These are phyloP conservation scores for Myriosclerotinia scirpicola DNA, from an alignment of 2,329 filamentous ascomycete species.

Conservation along the genomic window DNA sequence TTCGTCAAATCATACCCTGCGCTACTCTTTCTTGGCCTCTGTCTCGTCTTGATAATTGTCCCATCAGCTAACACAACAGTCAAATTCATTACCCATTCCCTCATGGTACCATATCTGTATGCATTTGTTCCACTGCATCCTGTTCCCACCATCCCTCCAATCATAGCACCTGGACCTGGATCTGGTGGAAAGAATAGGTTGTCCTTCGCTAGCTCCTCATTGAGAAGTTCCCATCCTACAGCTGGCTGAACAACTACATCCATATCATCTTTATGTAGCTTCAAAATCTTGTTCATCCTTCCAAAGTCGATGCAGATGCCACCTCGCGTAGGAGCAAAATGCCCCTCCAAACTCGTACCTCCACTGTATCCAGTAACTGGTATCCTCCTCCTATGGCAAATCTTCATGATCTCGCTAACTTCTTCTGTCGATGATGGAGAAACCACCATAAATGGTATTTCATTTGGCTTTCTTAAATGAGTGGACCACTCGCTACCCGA, in stretches of 20 bases:
- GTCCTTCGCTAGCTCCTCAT: constrained; percentile 70
- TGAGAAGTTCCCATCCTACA: constrained; percentile 82
- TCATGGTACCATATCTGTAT: constrained; percentile 92
- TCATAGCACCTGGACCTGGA: constrained; percentile 87
- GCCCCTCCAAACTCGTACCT: constrained; percentile 85
- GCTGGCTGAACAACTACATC: constrained; percentile 78
- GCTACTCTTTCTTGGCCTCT: constrained; percentile 83
- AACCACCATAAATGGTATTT: constrained; percentile 67
- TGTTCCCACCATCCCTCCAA: constrained; percentile 83
- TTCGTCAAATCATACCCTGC: constrained; percentile 91
- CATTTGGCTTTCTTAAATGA: constrained; percentile 50
- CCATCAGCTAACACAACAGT: constrained; percentile 90
- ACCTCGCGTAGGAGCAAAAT: constrained; percentile 78
- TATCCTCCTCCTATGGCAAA: constrained; percentile 78
- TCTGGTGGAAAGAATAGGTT: constrained; percentile 91
- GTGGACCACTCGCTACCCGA: constrained; percentile 63
- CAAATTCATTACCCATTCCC: constrained; percentile 84
- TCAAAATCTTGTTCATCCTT: constrained; percentile 78
- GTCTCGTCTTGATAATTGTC: constrained; percentile 84
- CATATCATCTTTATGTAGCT: constrained; percentile 73
- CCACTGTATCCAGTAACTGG: constrained; percentile 86
- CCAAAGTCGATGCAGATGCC: constrained; percentile 85
- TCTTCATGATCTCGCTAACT: constrained; percentile 82
- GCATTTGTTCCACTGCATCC: constrained; percentile 79
- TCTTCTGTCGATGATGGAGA: constrained; percentile 78